Evolutionary conservation across 2,329 filamentous ascomycete genomes (phyloP), one percentile per base, ranked within the genome.

Genomic region (Didymella glomerata): DNA sequence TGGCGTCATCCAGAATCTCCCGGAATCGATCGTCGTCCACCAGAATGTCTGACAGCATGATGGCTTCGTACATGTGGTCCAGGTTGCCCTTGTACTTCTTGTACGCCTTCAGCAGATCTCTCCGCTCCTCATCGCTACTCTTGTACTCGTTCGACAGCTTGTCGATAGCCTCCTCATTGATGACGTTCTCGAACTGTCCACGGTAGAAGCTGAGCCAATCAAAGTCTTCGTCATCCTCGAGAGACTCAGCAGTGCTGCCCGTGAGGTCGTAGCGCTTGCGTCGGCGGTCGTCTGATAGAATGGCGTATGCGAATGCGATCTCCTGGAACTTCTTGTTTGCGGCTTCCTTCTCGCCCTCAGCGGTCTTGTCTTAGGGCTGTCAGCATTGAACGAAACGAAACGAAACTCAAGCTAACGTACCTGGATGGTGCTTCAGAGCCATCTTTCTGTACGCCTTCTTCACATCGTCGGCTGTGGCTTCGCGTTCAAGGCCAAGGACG

Each of bases 401-500:
- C 13, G 50, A 25, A 6, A 28, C 10, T 53, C 57, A 79, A 68
- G 4, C 11, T 3, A 7, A 28, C 63, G 18, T 84, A 94, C 83
- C 82, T 52, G 82, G 82, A 67, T 99, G 95, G 69, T 93, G 86
- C 76, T 88, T 93, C 59, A 99, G 83, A 3, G 95, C 95, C 49
- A 90, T 87, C 76, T 96, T 97, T 73, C 92, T 90, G 81, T 99
- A 99, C 18, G 94, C 92, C 18, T 87, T 88, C 76, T 96, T 97
- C 80, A 99, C 86, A 70, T 97, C 86, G 62, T 92, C 88, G 40
- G 87, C 80, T 0, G 90, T 91, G 14, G 93, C 93, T 51, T 85
- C 81, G 61, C 86, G 86, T 36, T 88, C 84, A 40, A 99, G 77
- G 22, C 83, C 85, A 9, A 99, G 87, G 53, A 94, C 86, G 68